These are phyloP conservation scores for Paratrimastix pyriformis DNA, from an alignment of 78 protist genomes.

Conservation along the genomic window DNA sequence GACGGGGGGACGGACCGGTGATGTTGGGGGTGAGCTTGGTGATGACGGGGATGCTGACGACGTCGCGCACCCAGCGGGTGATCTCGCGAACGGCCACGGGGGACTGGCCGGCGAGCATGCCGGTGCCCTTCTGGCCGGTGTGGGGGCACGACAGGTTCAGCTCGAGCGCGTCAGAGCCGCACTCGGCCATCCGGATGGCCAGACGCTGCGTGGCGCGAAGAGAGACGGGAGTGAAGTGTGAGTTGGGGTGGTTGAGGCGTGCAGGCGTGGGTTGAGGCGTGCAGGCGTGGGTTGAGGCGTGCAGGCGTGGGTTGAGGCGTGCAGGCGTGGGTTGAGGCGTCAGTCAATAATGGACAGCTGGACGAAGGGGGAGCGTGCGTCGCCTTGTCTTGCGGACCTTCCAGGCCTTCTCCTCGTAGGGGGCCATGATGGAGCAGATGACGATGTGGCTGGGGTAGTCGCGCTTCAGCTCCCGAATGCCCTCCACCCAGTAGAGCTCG, in stretches of 20 bases:
- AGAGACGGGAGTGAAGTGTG: too few species aligned
- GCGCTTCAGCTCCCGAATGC: conserved; percentile 8
- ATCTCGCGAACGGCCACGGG: not conserved
- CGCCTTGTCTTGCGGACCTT: too few species aligned
- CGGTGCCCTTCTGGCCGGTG: not conserved
- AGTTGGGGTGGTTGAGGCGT: too few species aligned
- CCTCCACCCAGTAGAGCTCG: conserved; percentile 73
- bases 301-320: too few species aligned
- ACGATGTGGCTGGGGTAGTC: conserved; percentile 24
- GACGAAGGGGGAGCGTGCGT: too few species aligned
- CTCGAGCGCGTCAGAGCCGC: conserved; percentile 21
- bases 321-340: too few species aligned
- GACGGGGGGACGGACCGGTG: too few species aligned
- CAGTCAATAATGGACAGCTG: too few species aligned
- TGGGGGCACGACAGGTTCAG: conserved; percentile 28
- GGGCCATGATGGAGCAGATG: conserved; percentile 24
- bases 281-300: too few species aligned
- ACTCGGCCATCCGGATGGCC: not conserved
- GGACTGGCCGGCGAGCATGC: not conserved
- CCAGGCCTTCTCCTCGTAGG: conserved; percentile 11
- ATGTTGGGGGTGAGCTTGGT: too few species aligned
- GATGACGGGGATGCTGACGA: conserved; percentile 9
- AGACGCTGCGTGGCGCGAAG: too few species aligned
- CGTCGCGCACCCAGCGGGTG: not conserved
- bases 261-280: too few species aligned